Percentiles rank a stretch among this genome's conserved stretches.
Conservation (phyloP, 306 rosid species). For the Abrus pulchellus region DNA sequence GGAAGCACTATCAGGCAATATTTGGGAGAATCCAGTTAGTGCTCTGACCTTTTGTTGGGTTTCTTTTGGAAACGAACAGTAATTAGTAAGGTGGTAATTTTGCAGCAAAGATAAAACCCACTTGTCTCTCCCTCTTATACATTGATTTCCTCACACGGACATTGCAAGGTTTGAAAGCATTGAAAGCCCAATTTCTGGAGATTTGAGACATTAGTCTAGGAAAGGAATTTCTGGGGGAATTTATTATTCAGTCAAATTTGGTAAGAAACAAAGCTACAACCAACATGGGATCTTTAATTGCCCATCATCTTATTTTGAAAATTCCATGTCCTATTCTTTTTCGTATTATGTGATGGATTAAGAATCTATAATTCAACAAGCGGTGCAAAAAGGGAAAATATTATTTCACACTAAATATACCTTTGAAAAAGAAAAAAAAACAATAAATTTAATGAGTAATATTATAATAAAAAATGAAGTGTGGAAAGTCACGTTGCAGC, state of each 20-base stretch:
- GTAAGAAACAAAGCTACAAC: neutral
- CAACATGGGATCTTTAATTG: slow-evolving; percentile 4
- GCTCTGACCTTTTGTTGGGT: slow-evolving; percentile 56
- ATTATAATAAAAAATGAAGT: too few species aligned
- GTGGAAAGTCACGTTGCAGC: slow-evolving; percentile 35
- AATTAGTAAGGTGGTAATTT: slow-evolving; percentile 55
- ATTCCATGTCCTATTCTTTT: slow-evolving; percentile 23
- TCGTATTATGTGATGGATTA: slow-evolving; percentile 47
- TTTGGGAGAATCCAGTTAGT: slow-evolving; percentile 64
- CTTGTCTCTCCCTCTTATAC: slow-evolving; percentile 41
- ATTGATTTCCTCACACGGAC: slow-evolving; percentile 42
- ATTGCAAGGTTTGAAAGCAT: neutral
- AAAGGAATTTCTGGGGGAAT: neutral
- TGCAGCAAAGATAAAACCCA: slow-evolving; percentile 47
- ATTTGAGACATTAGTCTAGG: slow-evolving; percentile 21
- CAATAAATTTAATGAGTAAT: too few species aligned
- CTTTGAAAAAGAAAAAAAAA: too few species aligned
- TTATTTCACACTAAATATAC: neutral
- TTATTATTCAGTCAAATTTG: slow-evolving; percentile 33
- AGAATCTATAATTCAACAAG: slow-evolving; percentile 52
- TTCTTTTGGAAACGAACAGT: slow-evolving; percentile 63
- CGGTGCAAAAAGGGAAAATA: neutral
- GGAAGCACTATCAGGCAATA: slow-evolving; percentile 64
- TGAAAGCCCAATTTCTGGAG: slow-evolving; percentile 23
- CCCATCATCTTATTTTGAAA: neutral